phyloP scores from a whole-genome alignment of 2,329 filamentous ascomycete genomes.

The Akanthomyces lecanii region DNA sequence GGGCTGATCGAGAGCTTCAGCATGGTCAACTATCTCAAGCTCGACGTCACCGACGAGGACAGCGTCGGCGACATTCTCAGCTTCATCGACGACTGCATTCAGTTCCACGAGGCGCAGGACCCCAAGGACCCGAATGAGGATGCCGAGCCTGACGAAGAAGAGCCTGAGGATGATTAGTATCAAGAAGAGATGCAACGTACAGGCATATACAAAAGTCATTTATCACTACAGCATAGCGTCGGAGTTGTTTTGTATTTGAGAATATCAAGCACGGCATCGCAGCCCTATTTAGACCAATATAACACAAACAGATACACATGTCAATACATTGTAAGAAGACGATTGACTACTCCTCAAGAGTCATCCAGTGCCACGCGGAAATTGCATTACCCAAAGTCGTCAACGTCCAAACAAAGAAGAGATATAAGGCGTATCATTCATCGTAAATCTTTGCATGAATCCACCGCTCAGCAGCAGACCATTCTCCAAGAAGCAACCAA shows the following conservation, averaged over 20 bases:
- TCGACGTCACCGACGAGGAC: slow-evolving; percentile 88
- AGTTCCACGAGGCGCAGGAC: slow-evolving; percentile 90
- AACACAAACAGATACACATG: not conserved
- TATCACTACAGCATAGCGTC: slow-evolving; percentile 37
- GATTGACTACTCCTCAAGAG: not conserved
- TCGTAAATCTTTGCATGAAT: not conserved
- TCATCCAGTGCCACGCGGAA: not conserved
- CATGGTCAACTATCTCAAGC: slow-evolving; percentile 91
- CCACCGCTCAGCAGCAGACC: not conserved
- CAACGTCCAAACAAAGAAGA: not conserved
- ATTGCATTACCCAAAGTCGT: not conserved
- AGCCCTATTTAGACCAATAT: slow-evolving; percentile 4
- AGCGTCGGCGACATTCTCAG: slow-evolving; percentile 80
- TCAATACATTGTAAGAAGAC: not conserved
- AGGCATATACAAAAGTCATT: slow-evolving; percentile 5
- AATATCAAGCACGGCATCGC: slow-evolving; percentile 6
- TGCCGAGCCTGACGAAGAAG: slow-evolving; percentile 39
- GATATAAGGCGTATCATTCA: not conserved
- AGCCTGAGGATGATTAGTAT: slow-evolving; percentile 28
- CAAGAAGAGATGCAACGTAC: not conserved
- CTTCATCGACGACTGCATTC: slow-evolving; percentile 91
- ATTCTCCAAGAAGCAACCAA: not conserved
- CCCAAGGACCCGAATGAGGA: slow-evolving; percentile 73
- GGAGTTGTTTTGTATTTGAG: slow-evolving; percentile 33
- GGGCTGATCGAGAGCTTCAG: slow-evolving; percentile 94